phyloP scores from a whole-genome alignment of 148 eudicot species.

The Cornus florida region DNA sequence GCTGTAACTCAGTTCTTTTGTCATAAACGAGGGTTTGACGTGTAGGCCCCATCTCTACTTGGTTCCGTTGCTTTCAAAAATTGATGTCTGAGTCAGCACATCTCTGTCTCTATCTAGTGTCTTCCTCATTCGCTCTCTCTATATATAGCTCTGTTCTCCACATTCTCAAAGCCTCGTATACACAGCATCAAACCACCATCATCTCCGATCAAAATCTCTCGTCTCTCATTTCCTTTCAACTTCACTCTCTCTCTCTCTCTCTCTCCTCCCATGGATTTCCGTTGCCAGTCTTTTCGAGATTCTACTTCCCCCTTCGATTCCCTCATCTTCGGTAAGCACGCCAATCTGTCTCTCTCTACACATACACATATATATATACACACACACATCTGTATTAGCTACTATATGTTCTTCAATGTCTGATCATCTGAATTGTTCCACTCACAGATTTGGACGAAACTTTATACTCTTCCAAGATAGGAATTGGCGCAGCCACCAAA shows the following conservation, averaged over 20 bases:
- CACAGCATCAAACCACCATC: no score
- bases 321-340: conserved; percentile 53
- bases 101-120: not conserved
- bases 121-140: not conserved
- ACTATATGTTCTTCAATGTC: not conserved
- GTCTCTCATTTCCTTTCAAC: not conserved
- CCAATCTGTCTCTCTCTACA: conserved; percentile 10
- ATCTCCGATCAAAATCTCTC: not conserved
- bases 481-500: conserved; percentile 58
- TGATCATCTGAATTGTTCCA: not conserved
- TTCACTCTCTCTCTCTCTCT: not conserved
- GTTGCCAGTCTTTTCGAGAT: conserved; percentile 34
- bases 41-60: not conserved
- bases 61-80: not conserved
- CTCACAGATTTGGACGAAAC: conserved; percentile 96
- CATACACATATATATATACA: not conserved
- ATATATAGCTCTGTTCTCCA: conserved; percentile 20
- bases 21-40: not conserved
- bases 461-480: conserved; percentile 63
- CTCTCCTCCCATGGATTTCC: conserved; percentile 37
- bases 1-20: no score
- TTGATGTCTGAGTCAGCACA: not conserved
- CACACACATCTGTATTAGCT: not conserved
- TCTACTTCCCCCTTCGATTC: conserved; percentile 59
- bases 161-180: not conserved